Conservation (phyloP, 1,284 basidiomycete species). For the Neonothopanus nambi region DNA sequence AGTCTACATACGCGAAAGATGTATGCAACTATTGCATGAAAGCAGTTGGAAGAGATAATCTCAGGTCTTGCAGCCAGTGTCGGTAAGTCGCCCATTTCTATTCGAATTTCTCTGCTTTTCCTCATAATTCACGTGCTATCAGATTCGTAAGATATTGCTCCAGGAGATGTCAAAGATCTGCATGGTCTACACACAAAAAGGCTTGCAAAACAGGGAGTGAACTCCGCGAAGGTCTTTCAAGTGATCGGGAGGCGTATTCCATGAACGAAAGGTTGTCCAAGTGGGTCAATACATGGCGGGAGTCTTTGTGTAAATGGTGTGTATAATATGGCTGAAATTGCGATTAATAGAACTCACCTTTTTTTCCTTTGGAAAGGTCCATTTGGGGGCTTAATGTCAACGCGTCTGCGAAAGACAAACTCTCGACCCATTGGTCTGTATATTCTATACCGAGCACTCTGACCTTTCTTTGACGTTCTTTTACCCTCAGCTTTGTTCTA, state of each 20-base stretch:
- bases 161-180: not conserved
- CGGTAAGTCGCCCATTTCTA: slow-evolving; percentile 21
- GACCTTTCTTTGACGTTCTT: slow-evolving; percentile 14
- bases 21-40: slow-evolving; percentile 29
- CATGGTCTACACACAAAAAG: slow-evolving; percentile 1
- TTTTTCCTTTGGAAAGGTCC: not conserved
- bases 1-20: slow-evolving; percentile 17
- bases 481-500: not conserved
- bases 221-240: too few species aligned
- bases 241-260: not conserved
- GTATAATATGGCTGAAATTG: not conserved
- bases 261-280: not conserved
- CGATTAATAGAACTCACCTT: not conserved
- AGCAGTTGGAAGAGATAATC: slow-evolving; percentile 26
- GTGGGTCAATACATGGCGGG: slow-evolving; percentile 4
- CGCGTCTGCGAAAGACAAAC: not conserved
- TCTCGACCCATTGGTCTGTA: not conserved
- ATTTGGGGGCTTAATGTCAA: not conserved
- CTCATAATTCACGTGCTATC: not conserved
- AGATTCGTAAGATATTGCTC: slow-evolving; percentile 1
- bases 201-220: not conserved
- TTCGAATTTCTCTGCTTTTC: not conserved
- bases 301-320: not conserved
- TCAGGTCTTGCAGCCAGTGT: slow-evolving; percentile 31
- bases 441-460: not conserved